Percentiles rank a stretch among this genome's conserved stretches.
Evolutionary conservation across 352 stramenopile genomes (phyloP).

Genomic region (Globisporangium radiosum): DNA sequence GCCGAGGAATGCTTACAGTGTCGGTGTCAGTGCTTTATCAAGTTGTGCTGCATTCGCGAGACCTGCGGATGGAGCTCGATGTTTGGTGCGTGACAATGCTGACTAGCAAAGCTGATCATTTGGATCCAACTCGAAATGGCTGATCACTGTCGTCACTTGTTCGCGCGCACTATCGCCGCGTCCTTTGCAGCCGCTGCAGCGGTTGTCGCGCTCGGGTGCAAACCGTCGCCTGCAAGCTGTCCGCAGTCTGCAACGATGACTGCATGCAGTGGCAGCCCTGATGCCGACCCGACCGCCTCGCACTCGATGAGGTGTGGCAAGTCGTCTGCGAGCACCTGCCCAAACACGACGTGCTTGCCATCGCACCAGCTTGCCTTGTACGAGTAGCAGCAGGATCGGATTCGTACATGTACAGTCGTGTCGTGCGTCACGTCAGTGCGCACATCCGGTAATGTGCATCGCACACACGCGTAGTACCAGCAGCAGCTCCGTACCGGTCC

Average conservation of each 20-base stretch:
- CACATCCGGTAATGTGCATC: background rate
- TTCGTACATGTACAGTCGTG: background rate
- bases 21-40: no score
- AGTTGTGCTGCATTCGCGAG: no score
- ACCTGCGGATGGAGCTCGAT: no score
- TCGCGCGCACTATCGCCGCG: background rate
- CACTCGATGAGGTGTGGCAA: slow-evolving; percentile 42
- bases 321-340: slow-evolving; percentile 87
- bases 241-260: slow-evolving; percentile 56
- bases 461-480: background rate
- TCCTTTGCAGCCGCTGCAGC: slow-evolving; percentile 10
- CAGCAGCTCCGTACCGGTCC: slow-evolving; percentile 21
- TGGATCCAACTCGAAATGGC: background rate
- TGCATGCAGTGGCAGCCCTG: slow-evolving; percentile 35
- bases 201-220: slow-evolving; percentile 15
- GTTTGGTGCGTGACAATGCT: no score
- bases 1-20: no score
- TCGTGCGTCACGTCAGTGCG: no score
- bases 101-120: background rate
- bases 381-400: background rate
- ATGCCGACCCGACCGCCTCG: slow-evolving; percentile 39
- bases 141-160: background rate
- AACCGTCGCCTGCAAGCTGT: slow-evolving; percentile 41
- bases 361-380: slow-evolving; percentile 84
- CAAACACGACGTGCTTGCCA: slow-evolving; percentile 99